Percentiles rank a stretch among this genome's conserved stretches.
Conservation (phyloP, 1,284 basidiomycete genomes). For the Somion occarium region DNA sequence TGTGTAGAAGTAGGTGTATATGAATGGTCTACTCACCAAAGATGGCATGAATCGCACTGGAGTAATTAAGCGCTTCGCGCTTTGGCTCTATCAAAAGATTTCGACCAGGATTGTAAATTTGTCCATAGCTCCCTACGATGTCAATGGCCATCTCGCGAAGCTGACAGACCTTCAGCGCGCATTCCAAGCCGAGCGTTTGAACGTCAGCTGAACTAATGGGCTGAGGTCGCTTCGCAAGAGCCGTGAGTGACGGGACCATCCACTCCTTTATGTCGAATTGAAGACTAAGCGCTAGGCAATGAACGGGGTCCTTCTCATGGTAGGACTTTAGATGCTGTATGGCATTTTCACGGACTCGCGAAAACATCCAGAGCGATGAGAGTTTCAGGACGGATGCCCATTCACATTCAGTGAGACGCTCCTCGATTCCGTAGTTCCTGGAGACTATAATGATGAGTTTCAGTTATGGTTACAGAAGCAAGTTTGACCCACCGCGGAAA, state of each 20-base stretch:
- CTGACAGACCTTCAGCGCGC: background rate
- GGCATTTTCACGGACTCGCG: background rate
- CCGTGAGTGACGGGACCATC: background rate
- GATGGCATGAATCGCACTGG: too few relatives aligned
- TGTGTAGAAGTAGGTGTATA: too few relatives aligned
- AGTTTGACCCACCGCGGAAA: background rate
- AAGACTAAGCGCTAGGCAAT: background rate
- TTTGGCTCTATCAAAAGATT: too few relatives aligned
- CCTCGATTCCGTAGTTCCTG: background rate
- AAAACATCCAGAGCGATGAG: background rate
- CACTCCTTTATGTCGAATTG: background rate
- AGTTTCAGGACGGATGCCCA: background rate
- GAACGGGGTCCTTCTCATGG: background rate
- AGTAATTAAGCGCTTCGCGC: too few relatives aligned
- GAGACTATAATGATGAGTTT: background rate
- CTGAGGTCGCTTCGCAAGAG: background rate
- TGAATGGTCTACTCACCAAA: too few relatives aligned
- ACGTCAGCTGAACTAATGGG: background rate
- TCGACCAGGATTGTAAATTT: too few relatives aligned
- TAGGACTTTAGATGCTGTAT: background rate
- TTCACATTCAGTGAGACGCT: background rate
- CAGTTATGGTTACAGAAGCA: background rate
- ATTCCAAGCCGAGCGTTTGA: background rate
- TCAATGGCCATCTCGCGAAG: background rate
- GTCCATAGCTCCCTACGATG: too few relatives aligned